phyloP scores from a whole-genome alignment of 2,329 filamentous ascomycete genomes.

The Talaromyces piceae region DNA sequence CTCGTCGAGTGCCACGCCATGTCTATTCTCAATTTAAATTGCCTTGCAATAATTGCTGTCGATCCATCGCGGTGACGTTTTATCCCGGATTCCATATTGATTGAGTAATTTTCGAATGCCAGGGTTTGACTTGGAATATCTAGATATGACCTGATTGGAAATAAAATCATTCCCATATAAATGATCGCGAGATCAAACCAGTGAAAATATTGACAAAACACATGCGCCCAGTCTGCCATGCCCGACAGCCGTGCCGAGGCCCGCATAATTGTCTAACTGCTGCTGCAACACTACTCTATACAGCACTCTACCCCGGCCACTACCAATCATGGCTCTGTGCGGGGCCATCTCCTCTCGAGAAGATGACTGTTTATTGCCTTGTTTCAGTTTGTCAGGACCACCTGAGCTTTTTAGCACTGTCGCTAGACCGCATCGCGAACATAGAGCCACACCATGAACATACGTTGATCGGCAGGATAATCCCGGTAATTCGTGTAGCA shows the following conservation, averaged over 20 bases:
- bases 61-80: too few species aligned
- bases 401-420: not conserved
- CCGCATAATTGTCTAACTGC: not conserved
- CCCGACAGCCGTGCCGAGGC: not conserved
- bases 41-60: too few species aligned
- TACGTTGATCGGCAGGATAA: too few species aligned
- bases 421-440: not conserved
- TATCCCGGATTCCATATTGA: too few species aligned
- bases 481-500: not conserved
- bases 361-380: not conserved
- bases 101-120: too few species aligned
- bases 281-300: not conserved
- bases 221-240: not conserved
- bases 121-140: too few species aligned
- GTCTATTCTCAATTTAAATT: too few species aligned
- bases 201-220: not conserved
- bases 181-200: not conserved
- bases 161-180: not conserved
- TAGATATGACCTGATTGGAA: too few species aligned
- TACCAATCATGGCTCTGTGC: not conserved
- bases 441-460: not conserved
- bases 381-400: not conserved
- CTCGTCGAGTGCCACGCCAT: too few species aligned
- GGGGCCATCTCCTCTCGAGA: too few species aligned
- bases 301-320: not conserved